These are phyloP conservation scores for Fraxinus anomala DNA, from an alignment of 257 asterid genomes.

Conservation along the genomic window DNA sequence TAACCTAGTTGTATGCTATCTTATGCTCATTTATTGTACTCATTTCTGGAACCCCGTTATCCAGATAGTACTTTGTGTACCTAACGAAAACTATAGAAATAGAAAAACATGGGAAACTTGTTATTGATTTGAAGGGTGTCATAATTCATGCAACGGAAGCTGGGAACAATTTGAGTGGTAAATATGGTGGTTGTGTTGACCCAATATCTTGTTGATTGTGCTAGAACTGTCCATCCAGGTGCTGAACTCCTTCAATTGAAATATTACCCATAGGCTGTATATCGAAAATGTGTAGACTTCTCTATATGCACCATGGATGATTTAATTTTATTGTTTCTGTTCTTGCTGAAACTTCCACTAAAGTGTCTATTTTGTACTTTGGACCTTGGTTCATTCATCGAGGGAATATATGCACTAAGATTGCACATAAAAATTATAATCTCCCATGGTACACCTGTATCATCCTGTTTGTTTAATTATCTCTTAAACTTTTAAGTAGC, in stretches of 20 bases:
- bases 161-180: neutral
- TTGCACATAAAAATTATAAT: neutral
- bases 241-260: conserved; percentile 15
- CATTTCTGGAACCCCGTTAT: neutral
- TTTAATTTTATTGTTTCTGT: neutral
- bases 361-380: neutral
- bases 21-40: no score
- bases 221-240: neutral
- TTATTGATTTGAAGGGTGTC: neutral
- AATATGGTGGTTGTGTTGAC: neutral
- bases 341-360: neutral
- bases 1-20: no score
- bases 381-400: neutral
- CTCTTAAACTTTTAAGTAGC: neutral
- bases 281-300: neutral
- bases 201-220: neutral
- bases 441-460: neutral
- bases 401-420: neutral
- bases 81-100: neutral
- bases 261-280: neutral
- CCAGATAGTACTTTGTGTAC: neutral
- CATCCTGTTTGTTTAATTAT: neutral
- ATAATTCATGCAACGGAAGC: neutral
- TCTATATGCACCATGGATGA: neutral
- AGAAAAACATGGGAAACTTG: neutral